Percentiles rank a stretch among this genome's conserved stretches.
These are phyloP conservation scores for Oidium heveae DNA, from an alignment of 2,329 filamentous ascomycete species.

Conservation along the genomic window DNA sequence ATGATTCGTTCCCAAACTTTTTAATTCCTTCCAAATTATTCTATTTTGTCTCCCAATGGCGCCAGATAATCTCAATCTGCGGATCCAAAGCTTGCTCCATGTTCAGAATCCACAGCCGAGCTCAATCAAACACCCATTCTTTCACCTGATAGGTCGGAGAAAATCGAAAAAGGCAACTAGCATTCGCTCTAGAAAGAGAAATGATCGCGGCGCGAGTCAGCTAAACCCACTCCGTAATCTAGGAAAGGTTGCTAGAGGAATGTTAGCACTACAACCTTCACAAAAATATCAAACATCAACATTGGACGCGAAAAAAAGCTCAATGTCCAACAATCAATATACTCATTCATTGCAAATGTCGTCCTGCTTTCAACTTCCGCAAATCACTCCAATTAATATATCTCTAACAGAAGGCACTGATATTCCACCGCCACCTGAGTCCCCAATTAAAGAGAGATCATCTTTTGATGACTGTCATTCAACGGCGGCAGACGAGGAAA, in stretches of 20 bases:
- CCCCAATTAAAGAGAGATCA: constrained; percentile 12
- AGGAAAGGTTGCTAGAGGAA: neutral
- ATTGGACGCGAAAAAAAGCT: no score
- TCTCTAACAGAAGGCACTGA: constrained; percentile 15
- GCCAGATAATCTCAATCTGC: neutral
- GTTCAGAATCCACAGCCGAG: neutral
- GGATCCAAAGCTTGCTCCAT: neutral
- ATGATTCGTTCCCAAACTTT: no score
- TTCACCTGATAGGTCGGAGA: neutral
- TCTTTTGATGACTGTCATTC: constrained; percentile 3
- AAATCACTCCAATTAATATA: constrained; percentile 12
- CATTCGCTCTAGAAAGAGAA: neutral
- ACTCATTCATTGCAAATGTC: neutral
- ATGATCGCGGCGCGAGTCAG: neutral
- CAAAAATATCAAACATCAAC: neutral
- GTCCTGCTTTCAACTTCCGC: constrained; percentile 11
- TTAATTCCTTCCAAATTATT: no score
- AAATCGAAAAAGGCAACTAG: neutral
- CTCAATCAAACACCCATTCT: neutral
- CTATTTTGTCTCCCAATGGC: neutral
- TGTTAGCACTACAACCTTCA: neutral
- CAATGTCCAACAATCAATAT: neutral
- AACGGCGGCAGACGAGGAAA: constrained; percentile 1
- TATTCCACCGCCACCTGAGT: constrained; percentile 14
- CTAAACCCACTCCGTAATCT: neutral